A percentile compares a stretch with the other conserved stretches of the same genome.
Evolutionary conservation across 345 rosid species (phyloP).

Genomic region (Syzygium aromaticum): DNA sequence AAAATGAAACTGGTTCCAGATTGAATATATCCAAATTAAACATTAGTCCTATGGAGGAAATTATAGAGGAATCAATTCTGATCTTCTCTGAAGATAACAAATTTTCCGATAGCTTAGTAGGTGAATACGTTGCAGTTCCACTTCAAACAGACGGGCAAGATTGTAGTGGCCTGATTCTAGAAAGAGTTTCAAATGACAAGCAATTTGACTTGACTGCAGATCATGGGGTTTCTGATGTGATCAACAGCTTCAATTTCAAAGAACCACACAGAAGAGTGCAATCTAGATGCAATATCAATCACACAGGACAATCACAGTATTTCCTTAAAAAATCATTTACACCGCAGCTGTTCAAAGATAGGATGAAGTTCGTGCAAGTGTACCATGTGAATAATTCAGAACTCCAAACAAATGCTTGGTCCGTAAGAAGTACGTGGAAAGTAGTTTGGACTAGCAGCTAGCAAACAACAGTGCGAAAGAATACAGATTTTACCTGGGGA

Average conservation of each 20-base stretch:
- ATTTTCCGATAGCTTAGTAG: not conserved
- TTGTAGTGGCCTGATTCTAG: not conserved
- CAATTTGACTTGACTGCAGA: not conserved
- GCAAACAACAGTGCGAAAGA: not conserved
- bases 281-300: not conserved
- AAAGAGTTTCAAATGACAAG: not conserved
- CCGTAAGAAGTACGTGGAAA: not conserved
- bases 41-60: not conserved
- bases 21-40: not conserved
- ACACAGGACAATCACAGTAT: not conserved
- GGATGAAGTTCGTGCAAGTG: not conserved
- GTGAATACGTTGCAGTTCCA: not conserved
- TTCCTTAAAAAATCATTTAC: not conserved
- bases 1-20: not conserved
- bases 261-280: not conserved
- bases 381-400: not conserved
- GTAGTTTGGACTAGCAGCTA: not conserved
- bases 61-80: not conserved
- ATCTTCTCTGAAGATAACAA: not conserved
- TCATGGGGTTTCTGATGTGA: not conserved
- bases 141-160: not conserved
- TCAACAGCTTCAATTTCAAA: not conserved
- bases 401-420: not conserved
- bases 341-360: not conserved
- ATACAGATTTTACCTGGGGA: conserved; percentile 24